These are phyloP conservation scores for Aspergillus egyptiacus DNA, from an alignment of 495 filamentous ascomycete species.

Conservation along the genomic window DNA sequence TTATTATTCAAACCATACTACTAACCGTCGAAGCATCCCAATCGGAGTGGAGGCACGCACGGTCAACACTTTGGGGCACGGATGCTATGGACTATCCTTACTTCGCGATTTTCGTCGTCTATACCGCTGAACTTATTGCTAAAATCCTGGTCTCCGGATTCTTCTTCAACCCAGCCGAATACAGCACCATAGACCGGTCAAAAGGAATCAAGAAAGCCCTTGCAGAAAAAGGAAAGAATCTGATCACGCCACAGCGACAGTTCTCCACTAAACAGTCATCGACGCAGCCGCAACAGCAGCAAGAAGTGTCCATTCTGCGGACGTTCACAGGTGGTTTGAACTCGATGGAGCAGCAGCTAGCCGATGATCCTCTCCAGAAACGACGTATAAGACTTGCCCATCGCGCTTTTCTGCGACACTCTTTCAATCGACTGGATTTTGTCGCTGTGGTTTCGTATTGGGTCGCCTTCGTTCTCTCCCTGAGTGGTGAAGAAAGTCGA, in stretches of 20 bases:
- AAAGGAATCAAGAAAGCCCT: constrained; percentile 68
- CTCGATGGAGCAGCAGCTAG: constrained; percentile 42
- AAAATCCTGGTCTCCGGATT: constrained; percentile 89
- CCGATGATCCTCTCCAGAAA: constrained; percentile 67
- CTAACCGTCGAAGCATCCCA: constrained; percentile 73
- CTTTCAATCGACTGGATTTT: constrained; percentile 94
- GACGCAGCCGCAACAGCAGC: constrained; percentile 35
- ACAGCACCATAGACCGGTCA: constrained; percentile 70
- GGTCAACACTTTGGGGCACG: constrained; percentile 55
- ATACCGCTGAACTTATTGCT: constrained; percentile 77
- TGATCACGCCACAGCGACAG: constrained; percentile 76
- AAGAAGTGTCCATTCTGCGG: constrained; percentile 69
- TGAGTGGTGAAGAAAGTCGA: constrained; percentile 58
- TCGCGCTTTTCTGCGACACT: constrained; percentile 87
- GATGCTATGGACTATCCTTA: constrained; percentile 71
- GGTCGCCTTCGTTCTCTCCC: constrained; percentile 71
- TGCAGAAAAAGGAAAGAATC: constrained; percentile 61
- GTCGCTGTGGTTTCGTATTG: constrained; percentile 94
- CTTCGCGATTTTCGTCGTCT: constrained; percentile 79
- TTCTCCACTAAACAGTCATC: constrained; percentile 49
- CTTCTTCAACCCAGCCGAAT: constrained; percentile 78
- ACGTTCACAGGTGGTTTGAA: constrained; percentile 73
- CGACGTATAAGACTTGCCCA: constrained; percentile 79
- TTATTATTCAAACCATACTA: constrained; percentile 81
- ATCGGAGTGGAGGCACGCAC: constrained; percentile 53